These are phyloP conservation scores for Perkinsus marinus DNA, from an alignment of 169 alveolate species.

Conservation along the genomic window DNA sequence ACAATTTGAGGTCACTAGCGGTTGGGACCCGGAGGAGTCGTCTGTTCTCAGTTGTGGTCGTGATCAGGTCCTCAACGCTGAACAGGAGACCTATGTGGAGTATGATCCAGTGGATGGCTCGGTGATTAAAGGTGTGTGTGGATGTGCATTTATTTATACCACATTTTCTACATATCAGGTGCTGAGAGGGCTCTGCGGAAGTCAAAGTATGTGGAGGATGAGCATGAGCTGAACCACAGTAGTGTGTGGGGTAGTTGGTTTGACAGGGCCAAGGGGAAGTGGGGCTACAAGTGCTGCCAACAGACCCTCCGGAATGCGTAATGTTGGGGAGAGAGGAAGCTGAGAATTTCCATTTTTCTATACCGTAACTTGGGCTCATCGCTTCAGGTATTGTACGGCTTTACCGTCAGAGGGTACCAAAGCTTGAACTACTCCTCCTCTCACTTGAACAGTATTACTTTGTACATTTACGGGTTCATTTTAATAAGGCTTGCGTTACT, in stretches of 20 bases:
- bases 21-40: background rate
- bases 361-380: background rate
- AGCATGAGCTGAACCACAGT: slow-evolving; percentile 50
- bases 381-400: background rate
- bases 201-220: slow-evolving; percentile 61
- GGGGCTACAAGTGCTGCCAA: slow-evolving; percentile 74
- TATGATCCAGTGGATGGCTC: slow-evolving; percentile 4
- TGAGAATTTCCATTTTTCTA: too few relatives aligned
- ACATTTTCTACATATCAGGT: background rate
- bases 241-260: slow-evolving; percentile 69
- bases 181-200: slow-evolving; percentile 6
- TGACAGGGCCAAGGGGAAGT: slow-evolving; percentile 41
- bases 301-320: slow-evolving; percentile 7
- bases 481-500: background rate
- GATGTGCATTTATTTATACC: background rate
- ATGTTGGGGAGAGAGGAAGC: background rate
- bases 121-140: background rate
- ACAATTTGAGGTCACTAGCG: background rate
- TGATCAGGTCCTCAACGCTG: background rate
- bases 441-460: background rate
- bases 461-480: too few relatives aligned
- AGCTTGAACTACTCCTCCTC: background rate
- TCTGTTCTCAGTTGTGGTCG: background rate
- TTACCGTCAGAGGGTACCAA: background rate
- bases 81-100: background rate